A percentile compares a stretch with the other conserved stretches of the same genome.
phyloP scores from a whole-genome alignment of 2,329 filamentous ascomycete genomes.

The Botryotinia narcissicola region DNA sequence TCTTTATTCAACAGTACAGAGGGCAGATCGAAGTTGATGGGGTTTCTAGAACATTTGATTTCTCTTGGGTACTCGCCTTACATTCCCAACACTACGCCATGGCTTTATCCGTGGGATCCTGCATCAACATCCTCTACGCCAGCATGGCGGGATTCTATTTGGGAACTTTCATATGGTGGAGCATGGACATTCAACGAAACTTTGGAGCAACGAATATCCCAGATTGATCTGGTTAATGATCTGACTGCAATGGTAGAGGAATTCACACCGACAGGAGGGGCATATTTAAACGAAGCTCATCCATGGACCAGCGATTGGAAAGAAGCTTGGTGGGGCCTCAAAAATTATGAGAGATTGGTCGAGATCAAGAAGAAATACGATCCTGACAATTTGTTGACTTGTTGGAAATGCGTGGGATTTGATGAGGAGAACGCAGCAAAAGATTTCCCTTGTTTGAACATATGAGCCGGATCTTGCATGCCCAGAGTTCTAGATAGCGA shows the following conservation, averaged over 20 bases:
- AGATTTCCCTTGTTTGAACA: conserved; percentile 22
- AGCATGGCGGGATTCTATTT: conserved; percentile 24
- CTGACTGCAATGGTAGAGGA: conserved; percentile 12
- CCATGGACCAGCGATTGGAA: conserved; percentile 27
- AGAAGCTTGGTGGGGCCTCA: conserved; percentile 23
- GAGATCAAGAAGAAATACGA: conserved; percentile 30
- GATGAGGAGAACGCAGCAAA: conserved; percentile 18
- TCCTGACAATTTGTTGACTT: conserved; percentile 25
- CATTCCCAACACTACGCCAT: conserved; percentile 24
- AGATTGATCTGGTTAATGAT: conserved; percentile 4
- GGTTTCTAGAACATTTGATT: conserved; percentile 21
- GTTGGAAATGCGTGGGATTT: conserved; percentile 29
- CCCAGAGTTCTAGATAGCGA: background rate
- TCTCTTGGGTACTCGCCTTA: conserved; percentile 22
- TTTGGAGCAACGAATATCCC: conserved; percentile 3
- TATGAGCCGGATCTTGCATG: background rate
- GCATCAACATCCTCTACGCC: conserved; percentile 27
- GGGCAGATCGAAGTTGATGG: conserved; percentile 19
- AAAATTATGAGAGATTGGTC: conserved; percentile 26
- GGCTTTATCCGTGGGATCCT: conserved; percentile 20
- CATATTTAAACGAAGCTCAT: conserved; percentile 27
- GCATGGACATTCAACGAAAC: conserved; percentile 22
- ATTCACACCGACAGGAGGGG: conserved; percentile 22
- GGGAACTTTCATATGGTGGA: conserved; percentile 20
- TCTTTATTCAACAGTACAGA: conserved; percentile 19